Evolutionary conservation across 2,329 filamentous ascomycete genomes (phyloP).

Genomic region (Alternaria triticimaculans): DNA sequence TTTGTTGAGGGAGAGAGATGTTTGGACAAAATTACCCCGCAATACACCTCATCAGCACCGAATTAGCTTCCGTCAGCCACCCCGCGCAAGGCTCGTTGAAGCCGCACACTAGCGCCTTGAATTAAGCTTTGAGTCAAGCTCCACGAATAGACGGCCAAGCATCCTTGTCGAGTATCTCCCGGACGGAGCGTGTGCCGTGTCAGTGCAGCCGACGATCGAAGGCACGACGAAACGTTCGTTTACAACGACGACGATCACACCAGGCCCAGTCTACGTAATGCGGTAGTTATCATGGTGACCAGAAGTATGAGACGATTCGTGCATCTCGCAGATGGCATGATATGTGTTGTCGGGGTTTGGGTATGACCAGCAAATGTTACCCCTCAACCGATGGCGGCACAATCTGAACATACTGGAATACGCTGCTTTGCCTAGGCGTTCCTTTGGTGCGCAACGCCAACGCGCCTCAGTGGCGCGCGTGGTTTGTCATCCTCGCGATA

Average conservation of each 20-base stretch:
- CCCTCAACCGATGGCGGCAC: neutral
- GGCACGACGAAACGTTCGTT: slow-evolving; percentile 8
- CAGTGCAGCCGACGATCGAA: slow-evolving; percentile 9
- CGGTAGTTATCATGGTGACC: neutral
- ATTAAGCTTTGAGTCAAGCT: slow-evolving; percentile 38
- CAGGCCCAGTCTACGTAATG: slow-evolving; percentile 1
- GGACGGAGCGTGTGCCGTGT: slow-evolving; percentile 17
- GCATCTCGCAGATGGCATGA: neutral
- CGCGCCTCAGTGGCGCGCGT: neutral
- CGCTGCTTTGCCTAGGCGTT: neutral
- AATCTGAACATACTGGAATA: neutral
- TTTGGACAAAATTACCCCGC: slow-evolving; percentile 27
- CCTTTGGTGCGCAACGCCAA: neutral
- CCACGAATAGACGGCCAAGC: slow-evolving; percentile 29
- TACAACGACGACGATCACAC: slow-evolving; percentile 14
- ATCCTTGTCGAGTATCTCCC: slow-evolving; percentile 33
- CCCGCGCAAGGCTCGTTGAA: slow-evolving; percentile 16
- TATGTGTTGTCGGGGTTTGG: neutral
- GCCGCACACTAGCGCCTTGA: slow-evolving; percentile 22
- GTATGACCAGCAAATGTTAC: neutral
- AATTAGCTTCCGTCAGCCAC: slow-evolving; percentile 36
- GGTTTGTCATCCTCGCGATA: neutral
- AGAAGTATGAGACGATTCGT: neutral
- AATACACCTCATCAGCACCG: slow-evolving; percentile 16
- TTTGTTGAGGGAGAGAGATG: neutral